These are phyloP conservation scores for Chrysochromulina parva DNA, from an alignment of 78 protist species.

Conservation along the genomic window DNA sequence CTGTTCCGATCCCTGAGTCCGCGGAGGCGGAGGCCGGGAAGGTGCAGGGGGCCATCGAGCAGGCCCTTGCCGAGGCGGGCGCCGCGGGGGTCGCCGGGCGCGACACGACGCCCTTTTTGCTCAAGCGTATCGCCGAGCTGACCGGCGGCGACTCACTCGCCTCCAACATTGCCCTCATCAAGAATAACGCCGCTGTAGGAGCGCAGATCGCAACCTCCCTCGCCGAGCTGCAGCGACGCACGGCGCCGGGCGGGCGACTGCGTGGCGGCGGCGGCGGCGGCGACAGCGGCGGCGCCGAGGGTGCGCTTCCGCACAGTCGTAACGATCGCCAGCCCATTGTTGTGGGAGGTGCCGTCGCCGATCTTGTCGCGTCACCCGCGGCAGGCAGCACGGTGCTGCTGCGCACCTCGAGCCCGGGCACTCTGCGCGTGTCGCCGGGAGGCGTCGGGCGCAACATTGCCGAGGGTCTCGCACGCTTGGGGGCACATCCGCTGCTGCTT, in stretches of 20 bases:
- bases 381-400: background rate
- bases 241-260: background rate
- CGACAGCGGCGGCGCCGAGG: background rate
- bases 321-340: background rate
- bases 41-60: conserved; percentile 59
- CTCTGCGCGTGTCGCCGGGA: background rate
- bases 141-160: conserved; percentile 77
- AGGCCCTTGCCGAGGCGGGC: conserved; percentile 57
- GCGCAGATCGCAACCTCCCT: conserved; percentile 69
- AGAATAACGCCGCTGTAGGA: conserved; percentile 87
- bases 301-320: background rate
- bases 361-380: background rate
- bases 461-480: conserved; percentile 30
- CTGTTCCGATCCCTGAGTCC: conserved; percentile 74
- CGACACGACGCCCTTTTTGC: conserved; percentile 91
- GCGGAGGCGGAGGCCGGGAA: conserved; percentile 41
- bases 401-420: background rate
- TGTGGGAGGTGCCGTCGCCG: background rate
- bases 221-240: background rate
- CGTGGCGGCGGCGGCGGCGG: background rate
- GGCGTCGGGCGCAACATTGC: conserved; percentile 40
- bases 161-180: conserved; percentile 79
- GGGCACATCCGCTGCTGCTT: background rate
- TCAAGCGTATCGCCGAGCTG: conserved; percentile 25
- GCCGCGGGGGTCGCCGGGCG: conserved; percentile 63